These are phyloP conservation scores for Dimargaris verticillata DNA, from an alignment of 192 early-diverging fungal genomes.

Conservation along the genomic window DNA sequence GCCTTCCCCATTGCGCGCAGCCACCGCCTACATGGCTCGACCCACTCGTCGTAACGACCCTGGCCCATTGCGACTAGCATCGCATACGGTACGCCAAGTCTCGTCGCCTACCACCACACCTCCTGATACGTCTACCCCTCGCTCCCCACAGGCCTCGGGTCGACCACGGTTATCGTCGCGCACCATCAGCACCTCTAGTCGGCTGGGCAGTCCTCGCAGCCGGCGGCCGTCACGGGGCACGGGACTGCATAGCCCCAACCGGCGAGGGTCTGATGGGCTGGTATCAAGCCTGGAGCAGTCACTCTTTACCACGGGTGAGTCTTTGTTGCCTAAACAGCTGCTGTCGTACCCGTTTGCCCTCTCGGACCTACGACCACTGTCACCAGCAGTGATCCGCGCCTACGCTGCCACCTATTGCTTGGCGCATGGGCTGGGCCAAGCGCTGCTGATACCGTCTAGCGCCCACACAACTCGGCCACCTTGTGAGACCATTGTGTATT, in stretches of 20 bases:
- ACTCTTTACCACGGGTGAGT: background rate
- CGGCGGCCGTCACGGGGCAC: background rate
- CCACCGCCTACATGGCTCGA: too few relatives aligned
- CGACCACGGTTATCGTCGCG: background rate
- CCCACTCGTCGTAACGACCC: background rate
- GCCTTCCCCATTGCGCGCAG: too few relatives aligned
- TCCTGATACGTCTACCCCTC: too few relatives aligned
- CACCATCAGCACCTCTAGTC: background rate
- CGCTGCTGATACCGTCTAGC: background rate
- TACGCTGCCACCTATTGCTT: conserved; percentile 8
- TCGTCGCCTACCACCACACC: background rate
- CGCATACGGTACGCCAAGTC: background rate
- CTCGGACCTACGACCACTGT: background rate
- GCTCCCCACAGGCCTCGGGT: too few relatives aligned
- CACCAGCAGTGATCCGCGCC: conserved; percentile 8
- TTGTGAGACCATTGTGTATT: background rate
- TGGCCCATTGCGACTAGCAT: background rate
- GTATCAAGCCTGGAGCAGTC: background rate
- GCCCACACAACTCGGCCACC: background rate
- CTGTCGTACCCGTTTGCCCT: conserved; percentile 6
- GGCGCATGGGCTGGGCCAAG: background rate
- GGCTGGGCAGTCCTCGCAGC: background rate
- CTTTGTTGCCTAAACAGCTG: background rate
- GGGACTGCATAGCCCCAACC: background rate
- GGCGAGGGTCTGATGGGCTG: background rate